A percentile compares a stretch with the other conserved stretches of the same genome.
Evolutionary conservation across 148 eudicot genomes (phyloP).

Genomic region (Chenopodium quinoa): DNA sequence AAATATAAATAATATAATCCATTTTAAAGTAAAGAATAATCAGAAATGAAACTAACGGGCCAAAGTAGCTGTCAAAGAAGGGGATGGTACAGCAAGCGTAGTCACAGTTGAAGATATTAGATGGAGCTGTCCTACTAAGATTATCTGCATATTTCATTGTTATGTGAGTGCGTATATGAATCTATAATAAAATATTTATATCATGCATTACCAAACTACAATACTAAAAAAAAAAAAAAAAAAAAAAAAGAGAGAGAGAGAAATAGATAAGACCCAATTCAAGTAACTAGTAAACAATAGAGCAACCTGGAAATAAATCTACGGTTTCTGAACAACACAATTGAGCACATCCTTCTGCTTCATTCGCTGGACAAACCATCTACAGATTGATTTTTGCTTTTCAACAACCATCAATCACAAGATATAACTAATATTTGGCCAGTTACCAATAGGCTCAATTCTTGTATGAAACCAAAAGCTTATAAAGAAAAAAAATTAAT

Average conservation of each 20-base stretch:
- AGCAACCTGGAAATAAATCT: neutral
- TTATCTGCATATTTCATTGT: conserved; percentile 50
- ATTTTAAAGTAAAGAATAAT: conserved; percentile 15
- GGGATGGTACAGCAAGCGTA: conserved; percentile 96
- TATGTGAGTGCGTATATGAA: conserved; percentile 19
- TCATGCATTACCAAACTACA: neutral
- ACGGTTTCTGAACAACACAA: neutral
- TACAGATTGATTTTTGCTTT: neutral
- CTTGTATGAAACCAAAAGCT: neutral
- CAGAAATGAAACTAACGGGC: conserved; percentile 70
- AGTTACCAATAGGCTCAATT: neutral
- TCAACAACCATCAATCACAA: neutral
- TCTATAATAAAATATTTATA: neutral
- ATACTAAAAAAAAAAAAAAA: neutral
- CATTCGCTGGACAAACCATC: neutral
- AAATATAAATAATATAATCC: neutral
- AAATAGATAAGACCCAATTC: neutral
- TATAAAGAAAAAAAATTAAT: neutral
- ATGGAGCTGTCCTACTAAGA: conserved; percentile 90
- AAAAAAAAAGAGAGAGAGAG: no score
- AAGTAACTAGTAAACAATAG: neutral
- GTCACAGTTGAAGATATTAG: conserved; percentile 93
- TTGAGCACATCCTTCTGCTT: neutral
- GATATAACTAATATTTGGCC: neutral
- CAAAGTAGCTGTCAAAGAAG: conserved; percentile 92